phyloP scores from a whole-genome alignment of 495 filamentous ascomycete genomes.

The Evansstolkia leycettana region DNA sequence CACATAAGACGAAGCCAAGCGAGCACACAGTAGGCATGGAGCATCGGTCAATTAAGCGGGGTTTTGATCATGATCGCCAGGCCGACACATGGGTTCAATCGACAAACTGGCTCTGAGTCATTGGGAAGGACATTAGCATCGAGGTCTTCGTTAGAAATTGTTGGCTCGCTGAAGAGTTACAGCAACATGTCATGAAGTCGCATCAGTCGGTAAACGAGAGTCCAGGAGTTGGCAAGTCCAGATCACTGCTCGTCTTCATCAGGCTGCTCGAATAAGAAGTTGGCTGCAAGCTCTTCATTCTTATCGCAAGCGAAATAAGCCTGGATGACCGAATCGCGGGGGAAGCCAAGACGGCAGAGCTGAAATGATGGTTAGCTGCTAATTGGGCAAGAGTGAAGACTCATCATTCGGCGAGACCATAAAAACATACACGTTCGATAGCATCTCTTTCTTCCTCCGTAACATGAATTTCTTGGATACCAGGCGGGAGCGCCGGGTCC shows the following conservation, averaged over 20 bases:
- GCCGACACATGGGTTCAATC: background rate
- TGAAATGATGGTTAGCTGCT: slow-evolving; percentile 31
- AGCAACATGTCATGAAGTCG: background rate
- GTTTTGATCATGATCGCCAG: background rate
- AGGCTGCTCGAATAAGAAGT: slow-evolving; percentile 95
- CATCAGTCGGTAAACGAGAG: background rate
- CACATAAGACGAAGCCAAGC: background rate
- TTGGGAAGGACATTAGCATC: background rate
- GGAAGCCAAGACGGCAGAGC: slow-evolving; percentile 85
- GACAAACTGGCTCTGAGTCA: background rate
- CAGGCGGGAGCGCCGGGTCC: slow-evolving; percentile 70
- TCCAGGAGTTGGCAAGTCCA: background rate
- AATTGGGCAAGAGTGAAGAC: background rate
- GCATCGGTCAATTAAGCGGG: background rate
- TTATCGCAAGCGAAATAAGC: slow-evolving; percentile 99
- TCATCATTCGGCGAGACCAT: no score
- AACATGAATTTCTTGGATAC: slow-evolving; percentile 77
- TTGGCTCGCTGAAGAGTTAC: background rate
- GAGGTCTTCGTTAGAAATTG: no score
- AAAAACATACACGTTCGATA: slow-evolving; percentile 73
- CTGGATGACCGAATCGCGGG: slow-evolving; percentile 88
- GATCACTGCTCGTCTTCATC: slow-evolving; percentile 59
- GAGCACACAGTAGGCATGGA: background rate
- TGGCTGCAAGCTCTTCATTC: slow-evolving; percentile 95
- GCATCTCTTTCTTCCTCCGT: slow-evolving; percentile 94